Evolutionary conservation across 2,329 filamentous ascomycete genomes (phyloP).

Genomic region (Ophiostoma tasmaniense): DNA sequence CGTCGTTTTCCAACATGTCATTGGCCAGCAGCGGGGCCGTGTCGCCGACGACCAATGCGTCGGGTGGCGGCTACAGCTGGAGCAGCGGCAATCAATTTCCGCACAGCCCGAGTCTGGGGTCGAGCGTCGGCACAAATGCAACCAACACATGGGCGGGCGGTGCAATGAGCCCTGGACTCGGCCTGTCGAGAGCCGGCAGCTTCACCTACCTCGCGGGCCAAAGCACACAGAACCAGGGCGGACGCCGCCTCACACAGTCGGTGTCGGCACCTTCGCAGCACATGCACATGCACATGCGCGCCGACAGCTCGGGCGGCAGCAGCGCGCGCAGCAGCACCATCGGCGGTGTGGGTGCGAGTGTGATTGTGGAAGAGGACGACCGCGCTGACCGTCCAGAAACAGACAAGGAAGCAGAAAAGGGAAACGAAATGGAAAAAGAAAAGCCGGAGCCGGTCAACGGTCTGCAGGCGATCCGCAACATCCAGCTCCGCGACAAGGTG

Average conservation of each 20-base stretch:
- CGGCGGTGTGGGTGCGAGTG: constrained; percentile 1
- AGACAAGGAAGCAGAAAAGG: too few species aligned
- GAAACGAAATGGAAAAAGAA: neutral
- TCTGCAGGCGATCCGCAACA: constrained; percentile 26
- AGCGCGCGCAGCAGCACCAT: constrained; percentile 9
- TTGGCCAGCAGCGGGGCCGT: neutral
- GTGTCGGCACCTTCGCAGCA: neutral
- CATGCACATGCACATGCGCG: constrained; percentile 25
- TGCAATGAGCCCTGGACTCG: neutral
- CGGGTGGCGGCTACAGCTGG: constrained; percentile 14
- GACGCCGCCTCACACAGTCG: neutral
- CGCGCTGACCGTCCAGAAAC: neutral
- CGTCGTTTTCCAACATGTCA: neutral
- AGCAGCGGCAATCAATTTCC: constrained; percentile 5
- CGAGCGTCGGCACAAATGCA: neutral
- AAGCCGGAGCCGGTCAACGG: constrained; percentile 20
- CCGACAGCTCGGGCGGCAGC: constrained; percentile 21
- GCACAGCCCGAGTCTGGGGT: neutral
- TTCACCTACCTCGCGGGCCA: neutral
- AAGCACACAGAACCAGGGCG: neutral
- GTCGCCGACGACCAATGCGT: constrained; percentile 1
- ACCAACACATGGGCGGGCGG: constrained; percentile 10
- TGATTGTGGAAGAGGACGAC: neutral
- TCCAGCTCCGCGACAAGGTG: constrained; percentile 28
- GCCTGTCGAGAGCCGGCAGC: neutral